phyloP scores from a whole-genome alignment of 2,329 filamentous ascomycete species.

The Balansia obtecta region DNA sequence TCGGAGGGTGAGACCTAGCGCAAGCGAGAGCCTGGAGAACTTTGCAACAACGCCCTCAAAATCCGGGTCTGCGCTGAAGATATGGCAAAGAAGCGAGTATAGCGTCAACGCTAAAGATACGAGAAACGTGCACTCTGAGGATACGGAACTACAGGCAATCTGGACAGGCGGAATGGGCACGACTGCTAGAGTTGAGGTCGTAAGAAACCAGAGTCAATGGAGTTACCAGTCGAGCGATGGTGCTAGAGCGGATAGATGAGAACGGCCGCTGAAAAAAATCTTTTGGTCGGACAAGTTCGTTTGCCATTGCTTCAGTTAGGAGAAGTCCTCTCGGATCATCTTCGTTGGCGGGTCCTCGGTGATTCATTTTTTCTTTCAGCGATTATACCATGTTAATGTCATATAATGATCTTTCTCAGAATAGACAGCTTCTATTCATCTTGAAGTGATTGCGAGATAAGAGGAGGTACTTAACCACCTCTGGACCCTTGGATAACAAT shows the following conservation, averaged over 20 bases:
- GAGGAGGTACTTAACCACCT: background rate
- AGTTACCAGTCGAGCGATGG: background rate
- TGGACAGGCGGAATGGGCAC: constrained; percentile 2
- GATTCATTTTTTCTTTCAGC: no score
- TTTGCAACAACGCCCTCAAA: background rate
- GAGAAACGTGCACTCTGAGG: background rate
- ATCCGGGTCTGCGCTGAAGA: constrained; percentile 1
- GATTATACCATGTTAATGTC: background rate
- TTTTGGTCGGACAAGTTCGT: background rate
- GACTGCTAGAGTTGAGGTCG: constrained; percentile 3
- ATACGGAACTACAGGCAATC: background rate
- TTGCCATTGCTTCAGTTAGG: background rate
- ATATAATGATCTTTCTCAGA: background rate
- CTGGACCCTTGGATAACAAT: background rate
- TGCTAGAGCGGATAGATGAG: background rate
- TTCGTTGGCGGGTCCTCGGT: no score
- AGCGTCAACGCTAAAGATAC: constrained; percentile 1
- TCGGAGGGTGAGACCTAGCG: background rate
- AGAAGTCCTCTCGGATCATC: background rate
- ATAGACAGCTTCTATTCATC: background rate
- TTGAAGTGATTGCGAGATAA: background rate
- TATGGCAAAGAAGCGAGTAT: constrained; percentile 5
- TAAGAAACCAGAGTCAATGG: background rate
- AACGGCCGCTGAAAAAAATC: no score
- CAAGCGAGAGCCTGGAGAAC: constrained; percentile 3